phyloP scores from a whole-genome alignment of 2,329 filamentous ascomycete species.

The Ascocoryne sarcoides region DNA sequence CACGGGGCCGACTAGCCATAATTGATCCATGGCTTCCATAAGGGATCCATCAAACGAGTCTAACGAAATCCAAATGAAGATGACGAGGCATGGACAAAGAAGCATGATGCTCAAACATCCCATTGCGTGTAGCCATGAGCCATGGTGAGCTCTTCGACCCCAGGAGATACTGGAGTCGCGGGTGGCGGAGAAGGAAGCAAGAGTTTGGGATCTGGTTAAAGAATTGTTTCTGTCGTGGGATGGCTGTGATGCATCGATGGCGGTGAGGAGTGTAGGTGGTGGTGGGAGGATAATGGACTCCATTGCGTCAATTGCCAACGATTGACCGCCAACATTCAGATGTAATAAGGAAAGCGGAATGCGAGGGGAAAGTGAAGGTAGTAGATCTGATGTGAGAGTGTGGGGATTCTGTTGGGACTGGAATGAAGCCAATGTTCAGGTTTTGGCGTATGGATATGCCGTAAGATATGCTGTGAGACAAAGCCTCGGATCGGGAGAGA shows the following conservation, averaged over 20 bases:
- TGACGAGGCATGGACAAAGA: constrained; percentile 15
- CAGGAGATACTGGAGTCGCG: constrained; percentile 6
- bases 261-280: constrained; percentile 5
- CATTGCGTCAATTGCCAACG: no score
- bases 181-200: not conserved
- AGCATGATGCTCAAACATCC: constrained; percentile 18
- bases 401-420: no score
- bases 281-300: constrained; percentile 12
- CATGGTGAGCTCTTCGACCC: constrained; percentile 22
- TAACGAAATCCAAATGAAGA: constrained; percentile 21
- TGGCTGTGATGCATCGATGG: constrained; percentile 2
- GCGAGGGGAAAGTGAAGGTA: no score
- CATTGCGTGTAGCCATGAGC: constrained; percentile 19
- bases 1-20: constrained; percentile 7
- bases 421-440: no score
- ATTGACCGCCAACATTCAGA: no score
- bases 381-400: no score
- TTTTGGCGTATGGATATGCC: no score
- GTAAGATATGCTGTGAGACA: no score
- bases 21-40: constrained; percentile 7
- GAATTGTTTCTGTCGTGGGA: constrained; percentile 1
- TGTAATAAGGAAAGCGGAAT: no score
- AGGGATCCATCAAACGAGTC: constrained; percentile 18
- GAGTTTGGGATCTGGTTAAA: not conserved
- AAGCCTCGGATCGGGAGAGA: no score